phyloP scores from a whole-genome alignment of 2,329 filamentous ascomycete genomes.

The Trichoderma gracile region DNA sequence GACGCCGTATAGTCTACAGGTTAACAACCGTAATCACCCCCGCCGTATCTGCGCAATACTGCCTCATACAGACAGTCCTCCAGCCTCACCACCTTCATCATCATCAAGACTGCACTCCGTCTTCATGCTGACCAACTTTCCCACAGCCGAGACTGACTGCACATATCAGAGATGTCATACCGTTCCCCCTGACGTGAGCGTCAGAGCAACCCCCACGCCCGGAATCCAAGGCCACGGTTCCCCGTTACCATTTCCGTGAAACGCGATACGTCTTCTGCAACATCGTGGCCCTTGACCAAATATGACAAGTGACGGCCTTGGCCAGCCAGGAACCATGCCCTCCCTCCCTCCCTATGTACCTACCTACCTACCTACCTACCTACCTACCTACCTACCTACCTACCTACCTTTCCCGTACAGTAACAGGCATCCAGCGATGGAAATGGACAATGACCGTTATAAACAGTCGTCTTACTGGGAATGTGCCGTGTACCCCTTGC shows the following conservation, averaged over 20 bases:
- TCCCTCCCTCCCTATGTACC: neutral
- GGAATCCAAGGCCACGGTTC: conserved; percentile 23
- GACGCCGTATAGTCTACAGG: too few species aligned
- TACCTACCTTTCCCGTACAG: too few species aligned
- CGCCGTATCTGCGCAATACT: too few species aligned
- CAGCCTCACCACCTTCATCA: neutral
- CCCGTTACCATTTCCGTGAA: conserved; percentile 22
- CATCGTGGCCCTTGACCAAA: conserved; percentile 5
- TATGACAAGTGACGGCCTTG: conserved; percentile 3
- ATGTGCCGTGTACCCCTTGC: conserved; percentile 3
- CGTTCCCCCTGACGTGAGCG: neutral
- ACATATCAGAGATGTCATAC: neutral
- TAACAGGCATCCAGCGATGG: neutral
- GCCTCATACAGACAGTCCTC: neutral
- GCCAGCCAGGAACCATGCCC: conserved; percentile 8
- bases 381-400: too few species aligned
- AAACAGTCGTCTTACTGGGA: neutral
- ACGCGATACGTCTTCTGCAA: conserved; percentile 19
- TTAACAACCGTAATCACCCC: too few species aligned
- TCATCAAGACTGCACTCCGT: conserved; percentile 7
- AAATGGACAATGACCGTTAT: neutral
- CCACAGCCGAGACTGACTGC: too few species aligned
- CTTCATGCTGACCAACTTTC: neutral
- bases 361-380: too few species aligned
- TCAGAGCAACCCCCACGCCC: conserved; percentile 17